These are phyloP conservation scores for Rubia yunnanensis DNA, from an alignment of 257 asterid species.

Conservation along the genomic window DNA sequence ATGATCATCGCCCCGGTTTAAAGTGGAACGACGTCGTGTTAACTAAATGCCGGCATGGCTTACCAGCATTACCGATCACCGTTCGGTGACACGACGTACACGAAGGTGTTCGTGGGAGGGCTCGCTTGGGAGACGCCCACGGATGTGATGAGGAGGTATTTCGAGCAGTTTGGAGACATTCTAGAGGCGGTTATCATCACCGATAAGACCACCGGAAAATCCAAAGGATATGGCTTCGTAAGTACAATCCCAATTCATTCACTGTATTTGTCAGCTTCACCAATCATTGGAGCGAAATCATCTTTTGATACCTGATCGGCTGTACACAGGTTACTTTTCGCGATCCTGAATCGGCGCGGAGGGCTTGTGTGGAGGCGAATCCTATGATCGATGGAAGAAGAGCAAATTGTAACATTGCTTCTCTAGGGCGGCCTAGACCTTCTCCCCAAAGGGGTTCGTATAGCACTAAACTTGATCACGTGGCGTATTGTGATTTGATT, in stretches of 20 bases:
- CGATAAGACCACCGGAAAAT: slow-evolving; percentile 85
- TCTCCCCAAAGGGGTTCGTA: slow-evolving; percentile 64
- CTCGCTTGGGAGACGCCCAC: slow-evolving; percentile 98
- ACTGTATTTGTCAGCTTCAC: too few relatives aligned
- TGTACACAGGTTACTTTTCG: slow-evolving; percentile 88
- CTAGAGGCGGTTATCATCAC: slow-evolving; percentile 95
- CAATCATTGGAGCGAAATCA: too few relatives aligned
- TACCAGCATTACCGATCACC: slow-evolving; percentile 95
- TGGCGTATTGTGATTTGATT: too few relatives aligned
- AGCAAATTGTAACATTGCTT: slow-evolving; percentile 92
- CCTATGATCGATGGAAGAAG: slow-evolving; percentile 90
- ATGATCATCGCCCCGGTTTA: neutral
- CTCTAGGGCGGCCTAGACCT: slow-evolving; percentile 87
- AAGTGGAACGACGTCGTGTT: neutral
- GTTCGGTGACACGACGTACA: slow-evolving; percentile 87
- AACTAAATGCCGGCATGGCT: slow-evolving; percentile 44
- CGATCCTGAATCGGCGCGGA: slow-evolving; percentile 76
- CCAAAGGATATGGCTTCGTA: slow-evolving; percentile 97
- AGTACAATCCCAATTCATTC: slow-evolving; percentile 16
- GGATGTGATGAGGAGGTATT: slow-evolving; percentile 68
- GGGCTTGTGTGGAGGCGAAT: slow-evolving; percentile 77
- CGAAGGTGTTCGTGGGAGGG: slow-evolving; percentile 95
- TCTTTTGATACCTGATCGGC: too few relatives aligned
- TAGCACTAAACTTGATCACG: too few relatives aligned
- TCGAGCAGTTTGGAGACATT: slow-evolving; percentile 86